Evolutionary conservation across 73 alveolate genomes (phyloP), one percentile per base, ranked within the genome.

Genomic region (Paramecium octaurelia): DNA sequence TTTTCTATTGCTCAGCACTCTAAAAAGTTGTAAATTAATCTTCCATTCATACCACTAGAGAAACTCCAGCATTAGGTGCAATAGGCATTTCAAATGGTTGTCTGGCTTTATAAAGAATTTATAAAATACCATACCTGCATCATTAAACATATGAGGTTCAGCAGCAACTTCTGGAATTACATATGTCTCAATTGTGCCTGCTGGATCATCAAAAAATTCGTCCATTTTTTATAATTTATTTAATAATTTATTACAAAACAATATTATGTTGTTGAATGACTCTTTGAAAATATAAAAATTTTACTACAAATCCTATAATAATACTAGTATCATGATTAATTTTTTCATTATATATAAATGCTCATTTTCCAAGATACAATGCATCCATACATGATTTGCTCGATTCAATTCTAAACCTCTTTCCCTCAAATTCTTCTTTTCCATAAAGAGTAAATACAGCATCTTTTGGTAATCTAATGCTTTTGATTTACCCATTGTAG

Each of bases 401-500:
- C 0, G 34, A 20, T 24, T 43, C 73, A 80, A 44, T 44, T 80
- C 75, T 80, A 40, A 23, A 18, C 3, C 46, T 20, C 29, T 80
- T 43, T 43, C 91, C 91, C 6, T 80, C 73, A 18, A 80, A 44
- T 12, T 48, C 91, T 24, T 42, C 43, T 12, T 80, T 44, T 35
- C 57, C 43, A 80, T 80, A 80, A 23, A 80, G 73, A 23, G 91
- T 80, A 12, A 80, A 80, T 31, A 80, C 34, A 11, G 76, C 91
- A 80, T 80, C 73, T 43, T 80, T 80, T 9, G 91, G 91, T 42
- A 80, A 44, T 31, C 57, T 34, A 11, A 80, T 80, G 20, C 91
- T 80, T 64, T 80, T 80, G 12, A 80, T 46, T 43, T 80, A 42
- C 29, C 70, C 91, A 21, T 40, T 24, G 8, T 80, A 80, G 6